Evolutionary conservation across 805 yeast species (phyloP), one percentile per base, ranked within the genome.

Genomic region (Saturnispora dispora): DNA sequence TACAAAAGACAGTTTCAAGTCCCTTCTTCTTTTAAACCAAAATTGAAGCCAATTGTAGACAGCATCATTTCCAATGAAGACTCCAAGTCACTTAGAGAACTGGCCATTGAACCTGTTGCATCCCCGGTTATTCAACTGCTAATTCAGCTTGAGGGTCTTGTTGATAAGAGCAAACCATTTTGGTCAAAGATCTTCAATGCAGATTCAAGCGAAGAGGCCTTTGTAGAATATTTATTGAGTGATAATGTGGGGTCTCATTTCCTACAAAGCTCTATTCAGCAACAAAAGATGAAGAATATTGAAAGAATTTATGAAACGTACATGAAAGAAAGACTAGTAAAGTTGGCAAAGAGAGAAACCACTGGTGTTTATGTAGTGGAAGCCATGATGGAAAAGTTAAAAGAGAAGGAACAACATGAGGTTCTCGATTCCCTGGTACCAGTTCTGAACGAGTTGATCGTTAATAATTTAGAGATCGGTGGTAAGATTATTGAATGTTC

Each of bases 171-270:
- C 50, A 79, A 91, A 63, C 71, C 80, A 20, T 69, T 83, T 54
- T 85, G 89, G 84, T 82, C 81, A 60, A 64, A 77, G 42, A 71
- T 83, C 0, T 86, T 88, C 68, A 64, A 67, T 43, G 73, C 67
- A 47, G 81, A 83, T 55, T 48, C 77, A 1, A 75, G 78, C 52
- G 93, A 86, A 59, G 90, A 78, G 55, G 80, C 93, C 0, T 89
- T 85, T 64, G 82, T 90, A 30, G 96, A 89, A 63, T 85, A 85
- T 60, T 72, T 90, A 50, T 69, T 91, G 36, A 79, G 93, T 8
- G 96, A 89, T 62, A 73, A 95, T 1, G 88, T 90, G n/a, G 99
- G 98, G 0, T 85, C 95, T 1, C 97, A 89, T 67, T 91, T 93
- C 71, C 72, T 91, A 27, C 88, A 93, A 65, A 76, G 82, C 18